Conservation (phyloP, 139 green algal genomes). For the Picochlorum sp. region DNA sequence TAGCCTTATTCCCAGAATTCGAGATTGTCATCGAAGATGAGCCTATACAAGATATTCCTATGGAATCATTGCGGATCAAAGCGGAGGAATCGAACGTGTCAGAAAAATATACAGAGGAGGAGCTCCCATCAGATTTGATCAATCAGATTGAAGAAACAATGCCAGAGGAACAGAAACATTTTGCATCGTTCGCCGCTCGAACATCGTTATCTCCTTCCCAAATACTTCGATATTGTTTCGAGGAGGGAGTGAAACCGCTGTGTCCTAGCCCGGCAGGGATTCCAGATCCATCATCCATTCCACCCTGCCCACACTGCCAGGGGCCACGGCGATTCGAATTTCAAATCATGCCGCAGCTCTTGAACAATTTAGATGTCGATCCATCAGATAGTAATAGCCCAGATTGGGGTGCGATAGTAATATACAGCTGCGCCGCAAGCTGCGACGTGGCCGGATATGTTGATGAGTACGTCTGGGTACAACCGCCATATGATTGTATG, state of each 20-base stretch:
- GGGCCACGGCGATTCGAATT: slow-evolving; percentile 59
- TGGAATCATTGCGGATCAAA: slow-evolving; percentile 25
- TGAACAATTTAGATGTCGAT: slow-evolving; percentile 54
- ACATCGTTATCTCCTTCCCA: slow-evolving; percentile 13
- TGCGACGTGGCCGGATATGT: slow-evolving; percentile 35
- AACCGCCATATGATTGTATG: slow-evolving; percentile 7
- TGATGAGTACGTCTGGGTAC: slow-evolving; percentile 43
- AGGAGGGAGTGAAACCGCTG: slow-evolving; percentile 26
- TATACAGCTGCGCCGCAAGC: slow-evolving; percentile 57
- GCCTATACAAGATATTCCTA: slow-evolving; percentile 29
- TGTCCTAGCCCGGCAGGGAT: background rate
- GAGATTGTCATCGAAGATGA: slow-evolving; percentile 74
- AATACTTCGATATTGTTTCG: slow-evolving; percentile 69
- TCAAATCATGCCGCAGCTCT: slow-evolving; percentile 64
- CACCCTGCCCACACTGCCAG: slow-evolving; percentile 50
- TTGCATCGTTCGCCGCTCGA: slow-evolving; percentile 42
- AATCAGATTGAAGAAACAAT: slow-evolving; percentile 41
- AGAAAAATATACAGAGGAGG: slow-evolving; percentile 34
- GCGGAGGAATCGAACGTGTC: slow-evolving; percentile 30
- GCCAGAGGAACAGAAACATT: slow-evolving; percentile 35
- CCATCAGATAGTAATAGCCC: slow-evolving; percentile 37
- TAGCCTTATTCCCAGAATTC: slow-evolving; percentile 42
- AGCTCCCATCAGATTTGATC: slow-evolving; percentile 52
- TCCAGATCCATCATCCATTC: slow-evolving; percentile 28
- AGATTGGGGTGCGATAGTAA: slow-evolving; percentile 67